A percentile compares a stretch with the other conserved stretches of the same genome.
Evolutionary conservation across 106 monocot species (phyloP).

Genomic region (Ottelia alismoides): DNA sequence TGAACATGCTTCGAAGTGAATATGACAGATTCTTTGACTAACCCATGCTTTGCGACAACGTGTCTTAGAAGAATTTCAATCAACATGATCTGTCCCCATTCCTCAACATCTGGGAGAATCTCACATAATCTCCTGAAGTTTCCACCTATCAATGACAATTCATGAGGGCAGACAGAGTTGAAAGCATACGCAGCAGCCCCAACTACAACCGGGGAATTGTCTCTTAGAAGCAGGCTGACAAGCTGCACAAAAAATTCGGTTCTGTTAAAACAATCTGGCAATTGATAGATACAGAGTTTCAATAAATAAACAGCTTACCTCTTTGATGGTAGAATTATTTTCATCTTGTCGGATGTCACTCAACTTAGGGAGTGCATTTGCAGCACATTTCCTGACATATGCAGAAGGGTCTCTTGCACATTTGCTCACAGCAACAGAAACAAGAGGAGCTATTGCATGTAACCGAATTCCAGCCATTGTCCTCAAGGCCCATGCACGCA

Average conservation of each 20-base stretch:
- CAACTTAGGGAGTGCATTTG: constrained; percentile 79
- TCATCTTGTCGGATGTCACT: constrained; percentile 68
- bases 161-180: constrained; percentile 62
- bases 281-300: not conserved
- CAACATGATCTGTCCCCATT: constrained; percentile 89
- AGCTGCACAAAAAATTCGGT: constrained; percentile 36
- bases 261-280: not conserved
- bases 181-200: constrained; percentile 88
- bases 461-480: constrained; percentile 88
- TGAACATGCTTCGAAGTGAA: constrained; percentile 7
- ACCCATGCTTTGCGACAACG: constrained; percentile 74
- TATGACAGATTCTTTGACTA: constrained; percentile 65
- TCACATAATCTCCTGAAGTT: constrained; percentile 75
- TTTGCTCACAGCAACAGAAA: constrained; percentile 58
- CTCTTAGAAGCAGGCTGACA: constrained; percentile 55
- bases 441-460: constrained; percentile 68
- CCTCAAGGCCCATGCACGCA: constrained; percentile 89
- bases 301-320: constrained; percentile 28
- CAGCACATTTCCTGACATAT: constrained; percentile 94
- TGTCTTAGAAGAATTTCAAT: constrained; percentile 80
- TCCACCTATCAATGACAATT: constrained; percentile 48
- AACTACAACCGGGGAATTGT: constrained; percentile 70
- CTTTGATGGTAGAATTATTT: constrained; percentile 47
- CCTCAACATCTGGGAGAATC: constrained; percentile 84
- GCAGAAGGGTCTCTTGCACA: constrained; percentile 90